These are phyloP conservation scores for Paramecium biaurelia DNA, from an alignment of 73 alveolate species.

Conservation along the genomic window DNA sequence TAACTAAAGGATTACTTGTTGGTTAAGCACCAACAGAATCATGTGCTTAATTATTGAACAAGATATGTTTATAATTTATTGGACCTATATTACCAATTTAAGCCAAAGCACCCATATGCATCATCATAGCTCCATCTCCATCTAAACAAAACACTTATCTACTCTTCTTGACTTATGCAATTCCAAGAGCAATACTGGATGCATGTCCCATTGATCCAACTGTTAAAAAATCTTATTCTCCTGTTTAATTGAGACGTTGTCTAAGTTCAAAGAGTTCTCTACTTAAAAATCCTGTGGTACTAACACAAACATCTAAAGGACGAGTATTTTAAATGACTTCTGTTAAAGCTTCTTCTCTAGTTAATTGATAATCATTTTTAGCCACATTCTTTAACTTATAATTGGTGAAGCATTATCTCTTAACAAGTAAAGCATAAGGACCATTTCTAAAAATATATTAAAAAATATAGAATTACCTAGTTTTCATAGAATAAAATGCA, in stretches of 20 bases:
- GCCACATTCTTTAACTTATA: constrained; percentile 65
- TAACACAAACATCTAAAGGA: constrained; percentile 72
- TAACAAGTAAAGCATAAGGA: constrained; percentile 86
- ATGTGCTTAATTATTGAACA: constrained; percentile 87
- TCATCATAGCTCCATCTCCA: constrained; percentile 93
- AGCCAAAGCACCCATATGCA: constrained; percentile 93
- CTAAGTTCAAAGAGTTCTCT: constrained; percentile 87
- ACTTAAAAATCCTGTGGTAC: constrained; percentile 91
- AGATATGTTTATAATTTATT: constrained; percentile 72
- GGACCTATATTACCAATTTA: constrained; percentile 75
- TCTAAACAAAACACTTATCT: constrained; percentile 83
- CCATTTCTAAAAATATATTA: constrained; percentile 62
- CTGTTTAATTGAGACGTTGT: constrained; percentile 68
- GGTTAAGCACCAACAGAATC: constrained; percentile 96
- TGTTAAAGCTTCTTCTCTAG: constrained; percentile 75
- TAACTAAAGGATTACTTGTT: constrained; percentile 68
- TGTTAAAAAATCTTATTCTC: constrained; percentile 76
- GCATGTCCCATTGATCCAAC: constrained; percentile 96
- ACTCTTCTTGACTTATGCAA: constrained; percentile 71
- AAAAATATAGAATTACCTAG: constrained; percentile 33
- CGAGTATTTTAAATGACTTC: constrained; percentile 62
- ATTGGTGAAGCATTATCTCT: constrained; percentile 80
- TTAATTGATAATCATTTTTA: constrained; percentile 59
- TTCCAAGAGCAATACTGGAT: constrained; percentile 89
- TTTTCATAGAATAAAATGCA: constrained; percentile 61